Percentiles rank a stretch among this genome's conserved stretches.
Conservation (phyloP, 2,329 filamentous ascomycete genomes). For the Neofusicoccum laricinum region DNA sequence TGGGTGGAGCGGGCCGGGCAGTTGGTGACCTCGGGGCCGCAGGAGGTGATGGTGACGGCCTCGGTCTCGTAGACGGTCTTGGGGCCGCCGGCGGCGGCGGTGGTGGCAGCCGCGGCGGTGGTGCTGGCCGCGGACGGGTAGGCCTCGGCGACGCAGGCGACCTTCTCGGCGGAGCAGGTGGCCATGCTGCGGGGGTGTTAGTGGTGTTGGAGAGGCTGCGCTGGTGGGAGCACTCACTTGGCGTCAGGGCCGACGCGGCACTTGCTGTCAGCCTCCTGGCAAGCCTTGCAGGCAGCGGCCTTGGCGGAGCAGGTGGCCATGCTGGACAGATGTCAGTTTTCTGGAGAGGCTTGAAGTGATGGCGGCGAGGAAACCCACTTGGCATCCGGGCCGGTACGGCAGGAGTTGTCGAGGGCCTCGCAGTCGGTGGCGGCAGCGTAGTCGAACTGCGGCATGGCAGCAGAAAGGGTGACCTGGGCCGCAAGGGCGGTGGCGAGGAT, state of each 20-base stretch:
- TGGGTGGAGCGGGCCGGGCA: constrained; percentile 19
- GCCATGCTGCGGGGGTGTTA: not conserved
- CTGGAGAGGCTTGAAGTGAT: too few relatives aligned
- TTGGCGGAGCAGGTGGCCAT: constrained; percentile 2
- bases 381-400: not conserved
- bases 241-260: constrained; percentile 3
- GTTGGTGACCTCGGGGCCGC: constrained; percentile 19
- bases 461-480: not conserved
- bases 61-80: constrained; percentile 17
- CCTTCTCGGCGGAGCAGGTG: not conserved
- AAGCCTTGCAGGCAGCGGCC: not conserved
- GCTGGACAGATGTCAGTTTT: not conserved
- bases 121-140: not conserved
- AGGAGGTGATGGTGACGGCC: constrained; percentile 16
- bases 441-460: constrained; percentile 1
- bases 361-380: not conserved
- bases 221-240: not conserved
- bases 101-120: not conserved
- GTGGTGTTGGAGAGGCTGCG: too few relatives aligned
- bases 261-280: not conserved
- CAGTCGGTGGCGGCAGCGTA: not conserved
- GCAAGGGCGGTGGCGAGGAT: constrained; percentile 6
- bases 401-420: not conserved
- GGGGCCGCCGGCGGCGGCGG: not conserved
- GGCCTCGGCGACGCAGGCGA: not conserved